phyloP scores from a whole-genome alignment of 2,329 filamentous ascomycete genomes.

The Grosmannia serpens region DNA sequence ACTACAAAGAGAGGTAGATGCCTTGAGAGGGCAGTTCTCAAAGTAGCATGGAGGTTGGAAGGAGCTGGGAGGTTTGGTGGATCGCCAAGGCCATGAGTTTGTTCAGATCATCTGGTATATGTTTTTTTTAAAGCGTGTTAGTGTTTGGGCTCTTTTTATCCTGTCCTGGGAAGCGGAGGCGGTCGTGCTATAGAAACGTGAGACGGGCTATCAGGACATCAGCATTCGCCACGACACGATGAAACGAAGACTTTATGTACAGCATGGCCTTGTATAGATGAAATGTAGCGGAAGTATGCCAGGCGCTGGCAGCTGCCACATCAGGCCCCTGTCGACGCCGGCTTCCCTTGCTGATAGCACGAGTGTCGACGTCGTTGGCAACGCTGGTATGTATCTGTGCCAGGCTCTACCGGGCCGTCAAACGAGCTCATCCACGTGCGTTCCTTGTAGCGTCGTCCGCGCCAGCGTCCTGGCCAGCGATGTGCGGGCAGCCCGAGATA shows the following conservation, averaged over 20 bases:
- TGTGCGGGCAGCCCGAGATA: neutral
- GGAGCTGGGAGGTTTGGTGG: neutral
- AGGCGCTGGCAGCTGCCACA: neutral
- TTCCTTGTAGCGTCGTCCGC: neutral
- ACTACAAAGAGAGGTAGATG: slow-evolving; percentile 67
- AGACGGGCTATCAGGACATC: neutral
- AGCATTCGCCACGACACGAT: neutral
- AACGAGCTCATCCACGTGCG: slow-evolving; percentile 6
- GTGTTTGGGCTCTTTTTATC: neutral
- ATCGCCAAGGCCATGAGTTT: neutral
- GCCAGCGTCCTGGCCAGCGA: neutral
- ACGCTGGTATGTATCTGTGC: neutral
- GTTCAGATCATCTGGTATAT: neutral
- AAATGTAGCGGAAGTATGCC: neutral
- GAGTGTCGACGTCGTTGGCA: no score
- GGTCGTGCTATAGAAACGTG: neutral
- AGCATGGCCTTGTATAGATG: neutral
- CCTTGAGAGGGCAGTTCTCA: slow-evolving; percentile 30
- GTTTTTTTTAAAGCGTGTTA: neutral
- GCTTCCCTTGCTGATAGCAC: neutral
- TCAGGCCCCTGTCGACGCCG: neutral
- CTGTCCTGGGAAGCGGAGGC: neutral
- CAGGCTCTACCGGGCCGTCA: neutral
- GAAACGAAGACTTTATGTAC: neutral
- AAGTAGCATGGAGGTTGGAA: neutral